Evolutionary conservation across 2,329 filamentous ascomycete species (phyloP), one percentile per base, ranked within the genome.

Genomic region (Xylariales sp.): DNA sequence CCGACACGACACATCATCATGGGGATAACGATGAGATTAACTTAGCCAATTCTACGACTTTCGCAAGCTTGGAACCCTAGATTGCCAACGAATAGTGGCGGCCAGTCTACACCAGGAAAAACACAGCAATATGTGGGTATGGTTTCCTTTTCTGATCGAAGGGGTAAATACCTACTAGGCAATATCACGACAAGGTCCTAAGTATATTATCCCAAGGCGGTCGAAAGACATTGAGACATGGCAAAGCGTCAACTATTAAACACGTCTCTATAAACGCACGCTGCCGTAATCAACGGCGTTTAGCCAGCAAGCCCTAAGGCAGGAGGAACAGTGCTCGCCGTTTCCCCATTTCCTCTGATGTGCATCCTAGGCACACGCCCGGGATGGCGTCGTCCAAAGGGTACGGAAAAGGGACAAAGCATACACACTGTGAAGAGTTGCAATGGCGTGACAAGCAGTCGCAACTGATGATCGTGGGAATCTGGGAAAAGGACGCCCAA

Each of bases 381-480:
- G 4, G 23, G 55, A 67, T 39, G 55, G 60, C 12, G 49, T 63
- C 14, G 55, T 50, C 53, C 9, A 28, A 60, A 49, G 43, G 30
- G 59, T 67, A 67, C 61, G 30, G 32, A 45, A 52, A 64, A 50
- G 50, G 39, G 30, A 64, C 50, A 64, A 64, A 16, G 18, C 48
- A 49, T 18, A n/a, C 52, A 67, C 65, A 67, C 65, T 67, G 65
- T 67, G 61, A 60, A 58, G 54, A 34, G 45, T 52, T 12, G 45
- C 12, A 41, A 62, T 58, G 55, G 55, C 16, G 43, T 59, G 48
- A 55, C 54, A 64, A 12, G 23, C 30, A 59, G 41, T 58, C 23
- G 43, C 30, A 64, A 55, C 55, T 54, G 41, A 30, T 28, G 49
- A 34, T 39, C 12, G 48, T 49, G 23, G 7, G 28, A 55, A 8